A percentile compares a stretch with the other conserved stretches of the same genome.
Conservation (phyloP, 306 rosid genomes). For the Argentina anserina region DNA sequence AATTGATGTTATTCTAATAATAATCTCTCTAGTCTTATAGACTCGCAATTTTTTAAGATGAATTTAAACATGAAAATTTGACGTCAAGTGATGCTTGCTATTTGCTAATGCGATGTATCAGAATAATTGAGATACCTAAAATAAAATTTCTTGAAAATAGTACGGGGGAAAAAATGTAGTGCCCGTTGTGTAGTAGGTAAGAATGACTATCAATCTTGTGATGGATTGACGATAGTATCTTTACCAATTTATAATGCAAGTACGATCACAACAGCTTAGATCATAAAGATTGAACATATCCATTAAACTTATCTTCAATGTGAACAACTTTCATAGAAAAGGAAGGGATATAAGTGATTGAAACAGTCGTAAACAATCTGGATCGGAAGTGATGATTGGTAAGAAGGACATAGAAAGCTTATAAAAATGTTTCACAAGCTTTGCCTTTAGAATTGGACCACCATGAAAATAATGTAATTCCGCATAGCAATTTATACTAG, state of each 20-base stretch:
- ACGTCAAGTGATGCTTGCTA: no score
- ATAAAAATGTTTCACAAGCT: not conserved
- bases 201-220: not conserved
- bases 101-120: not conserved
- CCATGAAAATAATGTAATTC: not conserved
- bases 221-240: not conserved
- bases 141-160: not conserved
- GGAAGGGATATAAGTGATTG: not conserved
- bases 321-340: not conserved
- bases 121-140: not conserved
- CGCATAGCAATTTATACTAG: not conserved
- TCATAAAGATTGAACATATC: not conserved
- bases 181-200: not conserved
- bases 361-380: not conserved
- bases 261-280: not conserved
- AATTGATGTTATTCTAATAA: no score
- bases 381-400: not conserved
- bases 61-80: not conserved
- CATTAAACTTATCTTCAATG: not conserved
- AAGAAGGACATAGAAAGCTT: not conserved
- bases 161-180: not conserved
- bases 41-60: no score
- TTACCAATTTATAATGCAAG: not conserved
- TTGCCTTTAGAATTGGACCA: not conserved
- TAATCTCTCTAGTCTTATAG: no score